A percentile compares a stretch with the other conserved stretches of the same genome.
phyloP scores from a whole-genome alignment of 306 rosid genomes.

The Pterocarpus macrocarpus region DNA sequence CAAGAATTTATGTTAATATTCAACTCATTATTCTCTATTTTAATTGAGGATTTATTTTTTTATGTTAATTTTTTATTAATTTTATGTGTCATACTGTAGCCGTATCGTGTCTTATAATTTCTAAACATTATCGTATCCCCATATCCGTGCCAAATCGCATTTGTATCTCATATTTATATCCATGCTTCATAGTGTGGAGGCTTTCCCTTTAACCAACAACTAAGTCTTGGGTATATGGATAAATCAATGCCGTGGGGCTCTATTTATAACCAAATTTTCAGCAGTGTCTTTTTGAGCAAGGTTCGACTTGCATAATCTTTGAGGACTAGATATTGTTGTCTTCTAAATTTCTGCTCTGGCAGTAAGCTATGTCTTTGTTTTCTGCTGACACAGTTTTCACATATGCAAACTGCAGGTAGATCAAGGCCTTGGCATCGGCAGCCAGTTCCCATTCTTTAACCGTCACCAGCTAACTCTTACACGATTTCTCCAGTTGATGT shows the following conservation, averaged over 20 bases:
- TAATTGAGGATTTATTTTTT: too few species aligned
- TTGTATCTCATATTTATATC: too few species aligned
- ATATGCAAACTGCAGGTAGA: constrained; percentile 73
- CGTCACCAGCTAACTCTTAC: constrained; percentile 96
- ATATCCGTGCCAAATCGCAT: too few species aligned
- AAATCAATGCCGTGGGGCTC: constrained; percentile 10
- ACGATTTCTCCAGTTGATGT: constrained; percentile 72
- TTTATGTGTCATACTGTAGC: too few species aligned
- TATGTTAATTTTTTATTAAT: too few species aligned
- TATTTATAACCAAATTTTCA: background rate
- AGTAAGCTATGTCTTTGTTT: constrained; percentile 22
- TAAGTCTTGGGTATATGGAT: constrained; percentile 19
- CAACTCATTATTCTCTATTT: too few species aligned
- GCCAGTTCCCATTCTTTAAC: constrained; percentile 92
- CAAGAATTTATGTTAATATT: too few species aligned
- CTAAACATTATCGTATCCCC: too few species aligned
- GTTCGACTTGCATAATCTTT: constrained; percentile 12
- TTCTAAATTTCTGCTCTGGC: constrained; percentile 9
- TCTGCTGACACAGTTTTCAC: constrained; percentile 34
- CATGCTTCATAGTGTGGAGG: too few species aligned
- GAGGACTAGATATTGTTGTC: constrained; percentile 28
- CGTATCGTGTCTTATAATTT: too few species aligned
- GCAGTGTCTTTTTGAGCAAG: constrained; percentile 7
- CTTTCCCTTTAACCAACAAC: constrained; percentile 21
- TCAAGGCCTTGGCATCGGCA: constrained; percentile 95